Base-by-base conservation (phyloP, 768 basidiomycete genomes). In the Mycena haematopus region DNA sequence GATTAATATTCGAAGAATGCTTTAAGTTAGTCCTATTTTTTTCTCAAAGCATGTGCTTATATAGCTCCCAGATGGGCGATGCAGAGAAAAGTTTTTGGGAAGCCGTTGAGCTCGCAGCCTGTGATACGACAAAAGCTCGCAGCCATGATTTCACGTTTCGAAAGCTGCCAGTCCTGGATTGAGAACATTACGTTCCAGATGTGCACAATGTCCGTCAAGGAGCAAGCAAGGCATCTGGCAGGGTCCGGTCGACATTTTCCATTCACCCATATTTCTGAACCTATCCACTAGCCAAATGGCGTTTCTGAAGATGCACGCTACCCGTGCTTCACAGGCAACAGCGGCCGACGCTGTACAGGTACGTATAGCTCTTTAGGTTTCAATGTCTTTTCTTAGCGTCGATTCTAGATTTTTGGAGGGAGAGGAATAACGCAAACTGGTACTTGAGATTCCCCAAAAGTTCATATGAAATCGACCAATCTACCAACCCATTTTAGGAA, bases 51-150 rank as follows among this genome's bases (percentile, higher is more conserved):
- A 14, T 44, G 22, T 49, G 33, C 52, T 67, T 25, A 70, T 11
- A 15, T 35, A 22, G 29, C 42, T 56, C 47, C 42, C 58, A 91
- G 87, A 73, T 99, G 96, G 96, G 83, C 86, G 6, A 86, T 80
- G 58, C 93, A 97, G 71, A 86, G 96, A 56, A 90, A 91, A 70
- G 94, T 92, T 19, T 96, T 97, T 68, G 95, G 95, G 52, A 95
- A 93, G 74, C 91, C 89, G 1, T 80, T 96, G 44, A 84, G 86
- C 66, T 86, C 90, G 3, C 93, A 93, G 74, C 84, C 95, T 5
- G 92, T 97, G 67, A 91, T 99, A 69, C 87, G 96, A 52, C 84
- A 83, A 67, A 96, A 96, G 81, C 78, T 99, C 50, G 95, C 94
- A 10, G 80, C 78, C 9, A 99, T 99, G 94, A 84, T 84, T 42